phyloP scores from a whole-genome alignment of 2,329 filamentous ascomycete genomes.

The Colletotrichum sp. region DNA sequence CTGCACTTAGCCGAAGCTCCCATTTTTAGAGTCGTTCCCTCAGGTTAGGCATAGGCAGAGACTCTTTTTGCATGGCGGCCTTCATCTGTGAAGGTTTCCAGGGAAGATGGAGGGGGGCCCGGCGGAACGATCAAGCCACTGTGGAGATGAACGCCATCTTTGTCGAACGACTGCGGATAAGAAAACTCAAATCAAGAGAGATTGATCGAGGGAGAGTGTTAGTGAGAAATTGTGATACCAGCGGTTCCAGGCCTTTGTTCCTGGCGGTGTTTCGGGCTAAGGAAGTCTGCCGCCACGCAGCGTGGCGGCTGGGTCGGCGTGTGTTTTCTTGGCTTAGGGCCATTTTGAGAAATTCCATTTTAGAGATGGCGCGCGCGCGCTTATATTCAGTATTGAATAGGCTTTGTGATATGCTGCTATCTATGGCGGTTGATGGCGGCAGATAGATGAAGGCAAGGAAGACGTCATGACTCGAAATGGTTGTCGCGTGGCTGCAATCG shows the following conservation, averaged over 20 bases:
- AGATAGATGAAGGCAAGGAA: background rate
- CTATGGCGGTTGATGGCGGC: background rate
- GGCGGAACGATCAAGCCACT: background rate
- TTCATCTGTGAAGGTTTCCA: background rate
- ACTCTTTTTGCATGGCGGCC: background rate
- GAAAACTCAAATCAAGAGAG: background rate
- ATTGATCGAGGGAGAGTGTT: background rate
- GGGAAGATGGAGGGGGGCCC: background rate
- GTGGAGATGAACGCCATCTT: background rate
- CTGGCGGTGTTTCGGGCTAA: conserved; percentile 8
- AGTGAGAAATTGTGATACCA: background rate
- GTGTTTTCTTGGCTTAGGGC: background rate
- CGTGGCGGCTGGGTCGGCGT: background rate
- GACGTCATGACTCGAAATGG: background rate
- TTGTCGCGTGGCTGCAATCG: background rate
- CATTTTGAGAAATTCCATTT: background rate
- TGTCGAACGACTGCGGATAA: background rate
- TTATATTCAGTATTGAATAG: background rate
- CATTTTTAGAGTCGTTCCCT: background rate
- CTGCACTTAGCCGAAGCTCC: background rate
- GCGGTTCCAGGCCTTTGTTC: conserved; percentile 1
- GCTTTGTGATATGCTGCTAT: too few species aligned
- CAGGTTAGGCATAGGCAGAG: background rate
- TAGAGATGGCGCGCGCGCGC: background rate
- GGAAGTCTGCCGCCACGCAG: background rate